These are phyloP conservation scores for Chytridium lagenaria DNA, from an alignment of 371 early-diverging fungal species.

Conservation along the genomic window DNA sequence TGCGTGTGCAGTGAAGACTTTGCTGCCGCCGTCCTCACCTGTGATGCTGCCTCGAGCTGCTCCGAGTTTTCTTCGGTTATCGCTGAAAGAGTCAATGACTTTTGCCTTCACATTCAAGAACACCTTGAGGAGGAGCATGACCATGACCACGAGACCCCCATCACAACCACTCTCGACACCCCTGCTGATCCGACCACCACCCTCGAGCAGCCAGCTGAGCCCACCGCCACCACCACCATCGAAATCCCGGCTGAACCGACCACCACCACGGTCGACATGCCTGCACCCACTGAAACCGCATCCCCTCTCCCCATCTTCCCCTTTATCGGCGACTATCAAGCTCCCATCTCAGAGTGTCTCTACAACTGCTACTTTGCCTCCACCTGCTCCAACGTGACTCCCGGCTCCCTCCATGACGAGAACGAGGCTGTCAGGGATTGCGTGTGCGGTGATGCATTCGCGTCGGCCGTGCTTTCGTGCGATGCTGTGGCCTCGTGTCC, in stretches of 20 bases:
- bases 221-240: too few species aligned
- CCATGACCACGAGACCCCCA: neutral
- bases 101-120: conserved; percentile 2
- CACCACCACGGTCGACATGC: neutral
- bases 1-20: neutral
- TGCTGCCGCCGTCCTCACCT: neutral
- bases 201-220: neutral
- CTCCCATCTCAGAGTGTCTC: neutral
- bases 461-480: neutral
- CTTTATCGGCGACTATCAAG: neutral
- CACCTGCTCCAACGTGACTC: neutral
- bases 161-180: too few species aligned
- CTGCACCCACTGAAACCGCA: neutral
- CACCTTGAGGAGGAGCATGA: conserved; percentile 8
- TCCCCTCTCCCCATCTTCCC: neutral
- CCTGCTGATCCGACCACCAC: neutral
- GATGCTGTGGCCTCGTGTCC: neutral
- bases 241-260: too few species aligned
- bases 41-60: neutral
- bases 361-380: conserved; percentile 17
- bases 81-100: neutral
- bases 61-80: neutral
- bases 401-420: conserved; percentile 1
- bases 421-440: conserved; percentile 11
- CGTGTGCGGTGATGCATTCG: neutral